A percentile compares a stretch with the other conserved stretches of the same genome.
Evolutionary conservation across 441 rosid genomes (phyloP).

Genomic region (Euphorbia schlechtendalii): DNA sequence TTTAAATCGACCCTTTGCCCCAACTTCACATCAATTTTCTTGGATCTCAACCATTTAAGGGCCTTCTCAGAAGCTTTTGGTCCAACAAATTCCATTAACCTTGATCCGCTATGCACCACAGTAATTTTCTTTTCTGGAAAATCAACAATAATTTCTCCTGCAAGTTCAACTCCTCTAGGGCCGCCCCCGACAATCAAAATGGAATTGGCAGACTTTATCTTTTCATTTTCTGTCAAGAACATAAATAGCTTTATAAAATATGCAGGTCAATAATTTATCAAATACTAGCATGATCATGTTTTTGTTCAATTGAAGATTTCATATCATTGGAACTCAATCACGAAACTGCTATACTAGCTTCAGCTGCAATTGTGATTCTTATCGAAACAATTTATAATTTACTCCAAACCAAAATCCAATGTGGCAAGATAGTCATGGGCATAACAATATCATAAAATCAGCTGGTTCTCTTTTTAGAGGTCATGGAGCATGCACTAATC

Average conservation of each 20-base stretch:
- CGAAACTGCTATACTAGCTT: not conserved
- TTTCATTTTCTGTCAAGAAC: slow-evolving; percentile 48
- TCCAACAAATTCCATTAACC: slow-evolving; percentile 74
- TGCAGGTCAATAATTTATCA: not conserved
- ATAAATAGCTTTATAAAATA: slow-evolving; percentile 9
- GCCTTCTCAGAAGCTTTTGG: slow-evolving; percentile 52
- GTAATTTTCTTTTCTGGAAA: slow-evolving; percentile 75
- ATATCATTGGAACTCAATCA: not conserved
- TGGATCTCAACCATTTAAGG: slow-evolving; percentile 54
- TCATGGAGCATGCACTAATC: too few species aligned
- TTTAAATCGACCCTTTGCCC: slow-evolving; percentile 25
- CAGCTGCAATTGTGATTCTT: not conserved
- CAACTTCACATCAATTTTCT: slow-evolving; percentile 60
- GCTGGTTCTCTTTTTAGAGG: too few species aligned
- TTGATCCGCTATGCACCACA: slow-evolving; percentile 66
- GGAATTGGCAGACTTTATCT: slow-evolving; percentile 63
- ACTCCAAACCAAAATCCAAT: not conserved
- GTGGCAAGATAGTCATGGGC: too few species aligned
- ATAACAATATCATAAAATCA: too few species aligned
- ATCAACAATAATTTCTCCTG: slow-evolving; percentile 71
- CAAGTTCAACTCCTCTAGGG: not conserved
- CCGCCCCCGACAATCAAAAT: slow-evolving; percentile 26
- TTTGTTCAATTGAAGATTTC: not conserved
- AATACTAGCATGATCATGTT: not conserved
- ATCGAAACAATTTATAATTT: not conserved